Evolutionary conservation across 257 asterid species (phyloP), one percentile per base, ranked within the genome.

Genomic region (Solanum pinnatisectum): DNA sequence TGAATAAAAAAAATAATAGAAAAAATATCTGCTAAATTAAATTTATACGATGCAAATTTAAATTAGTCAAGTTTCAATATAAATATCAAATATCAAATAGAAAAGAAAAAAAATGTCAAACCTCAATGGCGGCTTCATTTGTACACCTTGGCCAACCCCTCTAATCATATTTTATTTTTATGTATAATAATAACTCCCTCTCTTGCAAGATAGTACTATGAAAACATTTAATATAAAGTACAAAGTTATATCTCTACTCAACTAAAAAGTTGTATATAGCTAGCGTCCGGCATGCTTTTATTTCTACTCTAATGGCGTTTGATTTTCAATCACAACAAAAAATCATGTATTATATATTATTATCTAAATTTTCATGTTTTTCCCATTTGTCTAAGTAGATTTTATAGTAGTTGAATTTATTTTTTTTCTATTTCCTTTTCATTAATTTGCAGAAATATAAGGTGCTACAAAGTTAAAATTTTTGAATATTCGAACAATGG

Each of bases 401-500:
- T 16, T 56, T 14, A 46, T 46, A 46, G 59, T 46, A 46, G 59
- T 46, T 46, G 20, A 14, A 13, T 46, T 46, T 30, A 0, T 12
- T 36, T 5, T 14, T 40, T 40, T 42, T 5, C 1, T 15, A 10
- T 82, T 33, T 32, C 18, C 2, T 52, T 83, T 71, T 83, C 16
- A 35, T 4, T 44, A 46, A 52, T 52, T 56, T 84, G 52, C 10
- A 73, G 46, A 83, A 82, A 35, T 35, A 36, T 36, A 87, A 76
- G 30, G 84, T 67, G 83, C 87, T 88, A 60, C 65, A 88, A 91
- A 89, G 59, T 13, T 25, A 16, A 1, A 74, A 20, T 2, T 16
- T 56, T 63, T 78, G 86, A 56, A 60, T 9, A 30, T 35, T 23
- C 46, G 6, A 84, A 20, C 67, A 46, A 94, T 94, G 98, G 94